These are phyloP conservation scores for Coniferiporia weirii DNA, from an alignment of 1,284 basidiomycete genomes.

Conservation along the genomic window DNA sequence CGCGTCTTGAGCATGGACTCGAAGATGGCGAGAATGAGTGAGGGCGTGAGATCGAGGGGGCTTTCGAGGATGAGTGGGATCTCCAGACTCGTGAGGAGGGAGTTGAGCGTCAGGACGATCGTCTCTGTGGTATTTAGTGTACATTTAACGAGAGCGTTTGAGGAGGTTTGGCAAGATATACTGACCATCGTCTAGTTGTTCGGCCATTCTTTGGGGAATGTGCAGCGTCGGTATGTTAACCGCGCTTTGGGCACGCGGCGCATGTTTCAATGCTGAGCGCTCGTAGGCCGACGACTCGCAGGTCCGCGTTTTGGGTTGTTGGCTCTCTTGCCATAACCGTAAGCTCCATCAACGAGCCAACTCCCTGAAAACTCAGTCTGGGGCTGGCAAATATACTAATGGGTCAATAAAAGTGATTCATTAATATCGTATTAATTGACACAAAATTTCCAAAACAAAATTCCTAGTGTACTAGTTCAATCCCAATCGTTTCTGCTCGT, in stretches of 20 bases:
- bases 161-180: neutral
- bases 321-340: neutral
- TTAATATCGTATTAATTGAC: neutral
- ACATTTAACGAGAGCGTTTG: constrained; percentile 5
- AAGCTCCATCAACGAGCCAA: no score
- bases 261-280: neutral
- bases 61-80: constrained; percentile 51
- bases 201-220: neutral
- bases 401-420: neutral
- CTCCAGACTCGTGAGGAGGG: constrained; percentile 44
- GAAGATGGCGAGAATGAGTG: constrained; percentile 59
- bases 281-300: neutral
- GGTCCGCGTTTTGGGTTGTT: neutral
- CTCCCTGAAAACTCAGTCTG: no score
- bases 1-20: constrained; percentile 49
- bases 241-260: neutral
- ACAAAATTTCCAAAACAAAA: neutral
- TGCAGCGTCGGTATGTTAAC: neutral
- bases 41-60: constrained; percentile 66
- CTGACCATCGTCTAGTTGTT: neutral
- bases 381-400: neutral
- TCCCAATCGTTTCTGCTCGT: neutral
- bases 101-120: constrained; percentile 34
- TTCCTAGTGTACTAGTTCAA: neutral
- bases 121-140: constrained; percentile 14